phyloP scores from a whole-genome alignment of 169 alveolate species.

The Toxoplasma gondii region DNA sequence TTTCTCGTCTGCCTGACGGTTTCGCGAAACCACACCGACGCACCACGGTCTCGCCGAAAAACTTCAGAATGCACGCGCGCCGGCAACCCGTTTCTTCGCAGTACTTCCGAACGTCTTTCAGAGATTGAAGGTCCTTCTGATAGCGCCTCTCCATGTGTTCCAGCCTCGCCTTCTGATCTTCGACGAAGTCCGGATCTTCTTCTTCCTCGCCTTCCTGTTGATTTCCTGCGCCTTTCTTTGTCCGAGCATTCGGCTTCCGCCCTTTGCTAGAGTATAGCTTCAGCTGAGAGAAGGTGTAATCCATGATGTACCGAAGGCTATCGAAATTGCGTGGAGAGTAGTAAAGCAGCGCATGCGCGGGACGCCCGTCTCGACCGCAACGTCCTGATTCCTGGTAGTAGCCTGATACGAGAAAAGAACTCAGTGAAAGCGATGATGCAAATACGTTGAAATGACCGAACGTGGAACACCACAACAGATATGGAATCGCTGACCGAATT shows the following conservation, averaged over 20 bases:
- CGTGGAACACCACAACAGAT: neutral
- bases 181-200: neutral
- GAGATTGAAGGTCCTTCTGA: neutral
- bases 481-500: no score
- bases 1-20: no score
- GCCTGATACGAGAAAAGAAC: slow-evolving; percentile 19
- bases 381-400: slow-evolving; percentile 99
- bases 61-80: neutral
- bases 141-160: neutral
- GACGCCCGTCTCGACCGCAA: slow-evolving; percentile 92
- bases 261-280: neutral
- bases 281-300: neutral
- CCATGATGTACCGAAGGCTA: slow-evolving; percentile 48
- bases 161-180: neutral
- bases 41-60: neutral
- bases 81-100: neutral
- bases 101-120: neutral
- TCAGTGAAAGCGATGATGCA: neutral
- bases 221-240: no score
- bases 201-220: no score
- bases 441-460: neutral
- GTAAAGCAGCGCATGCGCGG: slow-evolving; percentile 63
- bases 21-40: neutral
- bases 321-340: slow-evolving; percentile 64
- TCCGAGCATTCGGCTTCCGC: neutral